Conservation (phyloP, 768 basidiomycete species). For the Podaxis carcinomalis region DNA sequence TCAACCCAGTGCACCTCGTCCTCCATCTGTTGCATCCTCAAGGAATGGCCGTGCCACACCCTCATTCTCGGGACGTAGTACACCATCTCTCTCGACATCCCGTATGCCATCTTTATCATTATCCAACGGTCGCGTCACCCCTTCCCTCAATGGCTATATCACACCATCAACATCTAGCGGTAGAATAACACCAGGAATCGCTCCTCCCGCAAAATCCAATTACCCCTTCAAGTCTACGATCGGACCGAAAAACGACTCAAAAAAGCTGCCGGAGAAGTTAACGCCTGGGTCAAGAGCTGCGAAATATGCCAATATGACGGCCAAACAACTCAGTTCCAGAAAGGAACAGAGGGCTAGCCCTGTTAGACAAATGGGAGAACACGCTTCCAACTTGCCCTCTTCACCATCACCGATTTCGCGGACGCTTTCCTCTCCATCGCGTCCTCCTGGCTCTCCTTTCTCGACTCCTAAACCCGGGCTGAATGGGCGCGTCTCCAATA, state of each 20-base stretch:
- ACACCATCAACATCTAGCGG: conserved; percentile 41
- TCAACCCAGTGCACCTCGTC: conserved; percentile 36
- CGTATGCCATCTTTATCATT: conserved; percentile 32
- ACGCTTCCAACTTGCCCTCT: conserved; percentile 24
- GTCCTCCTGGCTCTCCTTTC: conserved; percentile 59
- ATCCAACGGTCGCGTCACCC: conserved; percentile 35
- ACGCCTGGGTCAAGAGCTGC: conserved; percentile 84
- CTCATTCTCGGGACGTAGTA: conserved; percentile 46
- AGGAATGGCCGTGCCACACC: conserved; percentile 60
- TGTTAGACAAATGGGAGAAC: conserved; percentile 12
- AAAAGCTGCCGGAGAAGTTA: conserved; percentile 41
- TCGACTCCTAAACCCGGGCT: conserved; percentile 60
- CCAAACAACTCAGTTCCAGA: conserved; percentile 66
- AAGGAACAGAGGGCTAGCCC: conserved; percentile 13
- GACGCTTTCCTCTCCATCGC: conserved; percentile 35
- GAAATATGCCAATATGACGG: conserved; percentile 81
- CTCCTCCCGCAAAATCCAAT: conserved; percentile 30
- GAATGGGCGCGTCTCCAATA: conserved; percentile 27
- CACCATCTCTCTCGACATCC: conserved; percentile 40
- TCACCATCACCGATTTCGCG: conserved; percentile 31
- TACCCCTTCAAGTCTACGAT: conserved; percentile 28
- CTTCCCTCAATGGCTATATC: conserved; percentile 41
- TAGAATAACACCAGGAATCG: conserved; percentile 33
- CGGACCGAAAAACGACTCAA: conserved; percentile 25
- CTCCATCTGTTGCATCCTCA: conserved; percentile 79